phyloP scores from a whole-genome alignment of 1,284 basidiomycete genomes.

The Erythrobasidium hasegawianum region DNA sequence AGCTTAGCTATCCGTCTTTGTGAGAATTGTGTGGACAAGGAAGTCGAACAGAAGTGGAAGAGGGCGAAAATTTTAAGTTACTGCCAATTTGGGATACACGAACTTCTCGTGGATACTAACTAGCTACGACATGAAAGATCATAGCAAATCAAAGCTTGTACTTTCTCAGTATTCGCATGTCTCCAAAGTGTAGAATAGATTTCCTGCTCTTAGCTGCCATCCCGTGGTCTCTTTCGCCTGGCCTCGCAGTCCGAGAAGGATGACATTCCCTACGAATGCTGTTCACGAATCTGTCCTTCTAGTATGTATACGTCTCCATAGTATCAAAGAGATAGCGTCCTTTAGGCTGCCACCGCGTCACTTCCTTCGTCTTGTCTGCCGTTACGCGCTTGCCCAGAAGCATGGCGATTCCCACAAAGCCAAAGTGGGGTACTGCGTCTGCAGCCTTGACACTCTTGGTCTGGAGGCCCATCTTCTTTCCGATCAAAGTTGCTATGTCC shows the following conservation, averaged over 20 bases:
- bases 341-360: conserved; percentile 40
- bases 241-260: conserved; percentile 17
- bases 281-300: background rate
- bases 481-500: conserved; percentile 40
- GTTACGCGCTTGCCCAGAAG: conserved; percentile 19
- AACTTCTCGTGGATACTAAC: too few species aligned
- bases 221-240: conserved; percentile 36
- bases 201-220: conserved; percentile 36
- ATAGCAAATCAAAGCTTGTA: too few species aligned
- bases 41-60: too few species aligned
- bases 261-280: conserved; percentile 38
- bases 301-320: conserved; percentile 22
- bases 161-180: too few species aligned
- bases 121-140: too few species aligned
- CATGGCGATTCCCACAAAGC: conserved; percentile 38
- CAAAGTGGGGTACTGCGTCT: conserved; percentile 36
- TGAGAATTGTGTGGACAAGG: too few species aligned
- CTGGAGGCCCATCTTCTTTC: conserved; percentile 33
- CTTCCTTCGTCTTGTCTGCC: conserved; percentile 34
- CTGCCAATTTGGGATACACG: too few species aligned
- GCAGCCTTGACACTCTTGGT: conserved; percentile 30
- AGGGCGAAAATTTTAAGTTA: too few species aligned
- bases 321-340: conserved; percentile 36
- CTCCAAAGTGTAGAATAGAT: conserved; percentile 38
- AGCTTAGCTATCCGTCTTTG: too few species aligned